Evolutionary conservation across 495 filamentous ascomycete genomes (phyloP).

Genomic region (Aspergillus baeticus): DNA sequence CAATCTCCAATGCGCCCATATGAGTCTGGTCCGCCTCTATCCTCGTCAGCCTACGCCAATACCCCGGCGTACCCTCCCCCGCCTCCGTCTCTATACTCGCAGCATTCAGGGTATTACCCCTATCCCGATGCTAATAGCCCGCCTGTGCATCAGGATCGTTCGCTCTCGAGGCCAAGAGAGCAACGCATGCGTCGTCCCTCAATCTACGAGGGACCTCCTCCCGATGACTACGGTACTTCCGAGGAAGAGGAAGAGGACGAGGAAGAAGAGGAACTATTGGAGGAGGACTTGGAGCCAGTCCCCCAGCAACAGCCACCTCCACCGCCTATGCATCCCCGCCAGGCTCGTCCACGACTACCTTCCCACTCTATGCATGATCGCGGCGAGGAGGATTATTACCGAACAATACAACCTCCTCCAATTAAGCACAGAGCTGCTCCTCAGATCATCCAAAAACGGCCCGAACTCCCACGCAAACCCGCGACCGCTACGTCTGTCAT

Average conservation of each 20-base stretch:
- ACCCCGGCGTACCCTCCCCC: slow-evolving; percentile 23
- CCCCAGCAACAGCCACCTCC: slow-evolving; percentile 20
- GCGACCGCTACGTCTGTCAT: slow-evolving; percentile 25
- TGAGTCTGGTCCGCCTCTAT: slow-evolving; percentile 38
- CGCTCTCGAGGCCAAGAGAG: slow-evolving; percentile 34
- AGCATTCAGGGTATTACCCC: slow-evolving; percentile 18
- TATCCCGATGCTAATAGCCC: slow-evolving; percentile 14
- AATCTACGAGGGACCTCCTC: slow-evolving; percentile 28
- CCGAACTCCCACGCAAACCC: slow-evolving; percentile 29
- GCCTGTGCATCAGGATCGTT: slow-evolving; percentile 33
- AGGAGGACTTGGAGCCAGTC: slow-evolving; percentile 27
- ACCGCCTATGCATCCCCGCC: slow-evolving; percentile 17
- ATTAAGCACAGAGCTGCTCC: slow-evolving; percentile 29
- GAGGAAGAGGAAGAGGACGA: slow-evolving; percentile 28
- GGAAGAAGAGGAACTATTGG: slow-evolving; percentile 11
- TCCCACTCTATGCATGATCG: slow-evolving; percentile 25
- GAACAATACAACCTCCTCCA: slow-evolving; percentile 43
- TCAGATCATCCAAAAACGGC: slow-evolving; percentile 39
- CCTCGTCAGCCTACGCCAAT: slow-evolving; percentile 37
- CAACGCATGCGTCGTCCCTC: slow-evolving; percentile 33
- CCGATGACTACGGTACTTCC: slow-evolving; percentile 26
- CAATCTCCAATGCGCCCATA: slow-evolving; percentile 28
- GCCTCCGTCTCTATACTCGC: slow-evolving; percentile 26
- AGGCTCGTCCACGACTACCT: slow-evolving; percentile 22
- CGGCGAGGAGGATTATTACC: slow-evolving; percentile 46